phyloP scores from a whole-genome alignment of 331 rosid genomes.

The Saraca asoca region DNA sequence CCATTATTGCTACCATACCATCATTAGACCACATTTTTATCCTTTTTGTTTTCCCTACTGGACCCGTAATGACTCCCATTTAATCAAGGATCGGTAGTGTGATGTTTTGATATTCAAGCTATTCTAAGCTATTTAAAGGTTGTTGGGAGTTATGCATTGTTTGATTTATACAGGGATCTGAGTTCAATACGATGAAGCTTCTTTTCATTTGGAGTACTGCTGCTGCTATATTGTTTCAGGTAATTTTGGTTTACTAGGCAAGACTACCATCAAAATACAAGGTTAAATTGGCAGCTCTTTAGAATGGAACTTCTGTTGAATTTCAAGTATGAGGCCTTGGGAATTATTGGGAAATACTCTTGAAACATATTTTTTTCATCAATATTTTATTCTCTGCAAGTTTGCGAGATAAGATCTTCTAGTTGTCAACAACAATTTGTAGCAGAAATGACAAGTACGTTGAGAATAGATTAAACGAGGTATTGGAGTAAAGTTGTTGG shows the following conservation, averaged over 20 bases:
- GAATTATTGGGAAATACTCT: conserved; percentile 23
- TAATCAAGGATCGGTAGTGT: conserved; percentile 39
- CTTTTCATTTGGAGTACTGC: conserved; percentile 58
- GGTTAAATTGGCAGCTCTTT: conserved; percentile 24
- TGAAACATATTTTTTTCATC: conserved; percentile 7
- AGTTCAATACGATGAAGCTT: conserved; percentile 50
- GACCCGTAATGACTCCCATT: conserved; percentile 39
- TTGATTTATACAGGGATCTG: conserved; percentile 78
- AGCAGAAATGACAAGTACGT: conserved; percentile 12
- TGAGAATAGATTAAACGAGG: conserved; percentile 2
- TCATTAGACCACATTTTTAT: conserved; percentile 43
- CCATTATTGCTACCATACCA: conserved; percentile 40
- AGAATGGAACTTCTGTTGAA: conserved; percentile 32
- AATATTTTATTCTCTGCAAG: conserved; percentile 17
- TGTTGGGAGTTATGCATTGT: conserved; percentile 57
- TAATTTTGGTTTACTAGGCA: conserved; percentile 43
- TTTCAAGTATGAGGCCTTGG: conserved; percentile 34
- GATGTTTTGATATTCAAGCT: conserved; percentile 53
- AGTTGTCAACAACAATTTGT: background rate
- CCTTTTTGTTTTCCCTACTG: conserved; percentile 12
- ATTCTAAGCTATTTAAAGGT: conserved; percentile 41
- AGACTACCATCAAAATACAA: conserved; percentile 32
- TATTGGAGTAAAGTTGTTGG: conserved; percentile 14
- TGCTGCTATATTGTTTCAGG: conserved; percentile 60
- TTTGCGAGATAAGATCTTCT: conserved; percentile 24